Conservation (phyloP, 2,329 filamentous ascomycete genomes). For the Ceratocystis variospora region DNA sequence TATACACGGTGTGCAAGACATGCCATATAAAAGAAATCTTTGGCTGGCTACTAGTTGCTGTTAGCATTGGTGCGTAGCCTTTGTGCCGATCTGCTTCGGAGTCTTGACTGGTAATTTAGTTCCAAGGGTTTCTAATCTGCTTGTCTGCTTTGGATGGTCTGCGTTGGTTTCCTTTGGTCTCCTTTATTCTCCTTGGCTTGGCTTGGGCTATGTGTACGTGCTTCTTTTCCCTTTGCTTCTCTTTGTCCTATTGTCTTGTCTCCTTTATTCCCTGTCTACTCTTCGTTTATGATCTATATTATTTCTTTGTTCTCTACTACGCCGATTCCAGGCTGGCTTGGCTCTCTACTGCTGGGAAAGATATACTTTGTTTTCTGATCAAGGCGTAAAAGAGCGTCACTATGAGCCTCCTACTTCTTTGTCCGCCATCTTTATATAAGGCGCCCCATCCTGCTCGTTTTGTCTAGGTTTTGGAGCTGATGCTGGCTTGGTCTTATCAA, state of each 20-base stretch:
- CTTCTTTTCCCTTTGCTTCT: neutral
- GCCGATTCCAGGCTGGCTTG: no score
- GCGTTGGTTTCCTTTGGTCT: no score
- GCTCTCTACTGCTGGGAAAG: neutral
- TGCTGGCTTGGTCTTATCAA: neutral
- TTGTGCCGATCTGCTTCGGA: no score
- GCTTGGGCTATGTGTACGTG: no score
- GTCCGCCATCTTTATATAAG: neutral
- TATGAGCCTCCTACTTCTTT: neutral
- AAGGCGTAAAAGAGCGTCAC: neutral
- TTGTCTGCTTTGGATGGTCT: no score
- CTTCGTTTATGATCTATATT: neutral
- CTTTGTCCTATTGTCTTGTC: neutral
- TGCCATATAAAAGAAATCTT: no score
- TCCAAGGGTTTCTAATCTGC: no score
- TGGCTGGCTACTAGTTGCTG: no score
- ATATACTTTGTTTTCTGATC: neutral
- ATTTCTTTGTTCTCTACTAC: neutral
- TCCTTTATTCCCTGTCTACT: neutral
- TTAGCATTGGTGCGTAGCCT: no score
- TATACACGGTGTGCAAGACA: no score
- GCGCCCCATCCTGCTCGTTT: neutral
- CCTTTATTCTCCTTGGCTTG: no score
- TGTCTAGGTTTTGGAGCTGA: neutral
- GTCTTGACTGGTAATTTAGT: no score